These are phyloP conservation scores for Stenogyne calaminthoides DNA, from an alignment of 305 asterid species.

Conservation along the genomic window DNA sequence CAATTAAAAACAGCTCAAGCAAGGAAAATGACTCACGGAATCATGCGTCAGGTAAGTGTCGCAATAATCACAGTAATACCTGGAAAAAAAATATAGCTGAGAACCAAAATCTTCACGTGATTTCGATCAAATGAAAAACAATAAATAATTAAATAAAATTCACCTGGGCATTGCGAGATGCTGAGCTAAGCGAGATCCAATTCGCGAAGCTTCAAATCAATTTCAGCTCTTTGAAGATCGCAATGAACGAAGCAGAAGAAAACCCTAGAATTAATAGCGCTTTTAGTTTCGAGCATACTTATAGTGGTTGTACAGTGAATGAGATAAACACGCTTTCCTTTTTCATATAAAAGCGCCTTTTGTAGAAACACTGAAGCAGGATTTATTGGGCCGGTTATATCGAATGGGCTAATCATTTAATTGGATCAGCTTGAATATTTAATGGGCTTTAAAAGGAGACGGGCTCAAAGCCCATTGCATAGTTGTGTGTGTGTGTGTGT, in stretches of 20 bases:
- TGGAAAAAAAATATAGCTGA: conserved; percentile 28
- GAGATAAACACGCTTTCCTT: conserved; percentile 14
- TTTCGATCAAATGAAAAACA: not conserved
- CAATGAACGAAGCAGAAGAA: conserved; percentile 15
- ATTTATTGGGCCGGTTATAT: conserved; percentile 7
- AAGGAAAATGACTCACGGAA: conserved; percentile 46
- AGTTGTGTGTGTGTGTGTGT: too few relatives aligned
- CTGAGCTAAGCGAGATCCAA: conserved; percentile 23
- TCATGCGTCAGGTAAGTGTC: conserved; percentile 77
- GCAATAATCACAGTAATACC: conserved; percentile 78
- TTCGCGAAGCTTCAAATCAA: conserved; percentile 15
- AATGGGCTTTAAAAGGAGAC: too few relatives aligned
- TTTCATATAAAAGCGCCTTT: not conserved
- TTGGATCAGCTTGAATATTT: too few relatives aligned
- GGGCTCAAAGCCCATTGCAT: too few relatives aligned
- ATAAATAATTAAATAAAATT: not conserved
- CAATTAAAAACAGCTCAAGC: not conserved
- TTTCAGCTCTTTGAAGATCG: conserved; percentile 25
- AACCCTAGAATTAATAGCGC: conserved; percentile 33
- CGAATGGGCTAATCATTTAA: too few relatives aligned
- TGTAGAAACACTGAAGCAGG: not conserved
- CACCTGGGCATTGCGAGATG: conserved; percentile 46
- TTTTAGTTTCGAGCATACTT: not conserved
- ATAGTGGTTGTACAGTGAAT: not conserved
- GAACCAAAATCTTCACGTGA: not conserved